Evolutionary conservation across 2,329 filamentous ascomycete genomes (phyloP).

Genomic region (Seiridium cupressi): DNA sequence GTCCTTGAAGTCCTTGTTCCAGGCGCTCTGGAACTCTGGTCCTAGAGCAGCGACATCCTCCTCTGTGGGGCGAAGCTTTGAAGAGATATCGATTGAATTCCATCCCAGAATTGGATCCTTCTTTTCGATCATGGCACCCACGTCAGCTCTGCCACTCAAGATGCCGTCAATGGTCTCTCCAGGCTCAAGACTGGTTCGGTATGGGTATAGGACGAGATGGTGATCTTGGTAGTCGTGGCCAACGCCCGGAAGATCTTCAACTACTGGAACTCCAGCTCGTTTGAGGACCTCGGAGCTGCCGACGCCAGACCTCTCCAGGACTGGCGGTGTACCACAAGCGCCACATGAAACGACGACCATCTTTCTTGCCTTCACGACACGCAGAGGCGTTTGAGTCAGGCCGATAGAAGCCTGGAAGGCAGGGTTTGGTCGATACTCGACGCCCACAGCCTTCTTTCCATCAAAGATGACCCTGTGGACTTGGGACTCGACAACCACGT

Average conservation of each 20-base stretch:
- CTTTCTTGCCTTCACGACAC: conserved; percentile 47
- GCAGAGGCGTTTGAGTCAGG: conserved; percentile 20
- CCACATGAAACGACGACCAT: conserved; percentile 50
- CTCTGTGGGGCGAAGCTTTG: conserved; percentile 49
- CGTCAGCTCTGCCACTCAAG: conserved; percentile 18
- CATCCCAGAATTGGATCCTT: conserved; percentile 43
- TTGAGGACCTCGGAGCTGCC: conserved; percentile 46
- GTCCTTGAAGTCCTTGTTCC: conserved; percentile 47
- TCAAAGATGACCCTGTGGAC: conserved; percentile 52
- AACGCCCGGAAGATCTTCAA: conserved; percentile 50
- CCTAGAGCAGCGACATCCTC: conserved; percentile 48
- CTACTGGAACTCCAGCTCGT: conserved; percentile 41
- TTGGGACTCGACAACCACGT: conserved; percentile 27
- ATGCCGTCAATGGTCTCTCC: conserved; percentile 41
- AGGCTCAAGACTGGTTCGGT: conserved; percentile 43
- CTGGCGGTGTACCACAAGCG: conserved; percentile 48
- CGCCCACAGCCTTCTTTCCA: conserved; percentile 41
- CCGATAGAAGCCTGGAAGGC: conserved; percentile 9
- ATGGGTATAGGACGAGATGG: conserved; percentile 48
- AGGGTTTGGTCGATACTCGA: conserved; percentile 51
- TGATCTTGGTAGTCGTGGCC: conserved; percentile 52
- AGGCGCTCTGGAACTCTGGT: conserved; percentile 45
- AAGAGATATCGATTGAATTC: conserved; percentile 49
- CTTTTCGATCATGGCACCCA: conserved; percentile 18
- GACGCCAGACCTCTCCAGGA: conserved; percentile 63